Conservation (phyloP, 352 stramenopile species). For the Pythium periplocum region DNA sequence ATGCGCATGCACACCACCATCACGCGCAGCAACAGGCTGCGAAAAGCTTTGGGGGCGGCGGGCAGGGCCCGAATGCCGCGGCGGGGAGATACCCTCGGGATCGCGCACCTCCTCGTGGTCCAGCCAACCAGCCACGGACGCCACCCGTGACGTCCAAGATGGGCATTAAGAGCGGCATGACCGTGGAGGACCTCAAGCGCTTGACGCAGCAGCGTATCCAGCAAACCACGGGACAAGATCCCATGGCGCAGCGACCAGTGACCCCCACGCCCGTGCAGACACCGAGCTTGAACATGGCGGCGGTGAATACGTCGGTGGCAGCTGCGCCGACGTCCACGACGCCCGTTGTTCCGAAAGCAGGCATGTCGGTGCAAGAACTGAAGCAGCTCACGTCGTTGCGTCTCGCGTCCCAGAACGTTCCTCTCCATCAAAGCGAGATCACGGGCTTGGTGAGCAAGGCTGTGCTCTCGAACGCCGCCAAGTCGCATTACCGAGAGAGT, state of each 20-base stretch:
- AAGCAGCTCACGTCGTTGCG: constrained; percentile 81
- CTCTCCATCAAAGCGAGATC: constrained; percentile 57
- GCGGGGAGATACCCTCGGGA: neutral
- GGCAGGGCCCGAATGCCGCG: neutral
- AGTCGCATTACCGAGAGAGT: constrained; percentile 74
- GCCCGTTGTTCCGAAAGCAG: constrained; percentile 60
- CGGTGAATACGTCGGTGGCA: constrained; percentile 27
- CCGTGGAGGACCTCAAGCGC: constrained; percentile 81
- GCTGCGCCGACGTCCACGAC: constrained; percentile 19
- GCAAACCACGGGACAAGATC: constrained; percentile 23
- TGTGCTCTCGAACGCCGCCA: constrained; percentile 66
- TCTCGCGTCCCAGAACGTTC: constrained; percentile 63
- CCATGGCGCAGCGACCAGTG: constrained; percentile 20
- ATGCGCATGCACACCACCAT: constrained; percentile 28
- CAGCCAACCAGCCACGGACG: constrained; percentile 21
- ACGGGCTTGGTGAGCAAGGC: constrained; percentile 71
- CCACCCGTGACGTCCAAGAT: constrained; percentile 51
- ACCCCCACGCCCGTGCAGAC: constrained; percentile 40
- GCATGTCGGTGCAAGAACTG: constrained; percentile 83
- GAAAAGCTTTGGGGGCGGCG: too few relatives aligned
- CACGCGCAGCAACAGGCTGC: constrained; percentile 19
- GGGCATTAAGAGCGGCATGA: constrained; percentile 88
- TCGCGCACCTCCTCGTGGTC: too few relatives aligned
- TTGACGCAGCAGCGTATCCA: constrained; percentile 85
- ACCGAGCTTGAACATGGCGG: constrained; percentile 62